Base-by-base conservation (phyloP, 176 grass and related monocot species). In the Secale cereale region DNA sequence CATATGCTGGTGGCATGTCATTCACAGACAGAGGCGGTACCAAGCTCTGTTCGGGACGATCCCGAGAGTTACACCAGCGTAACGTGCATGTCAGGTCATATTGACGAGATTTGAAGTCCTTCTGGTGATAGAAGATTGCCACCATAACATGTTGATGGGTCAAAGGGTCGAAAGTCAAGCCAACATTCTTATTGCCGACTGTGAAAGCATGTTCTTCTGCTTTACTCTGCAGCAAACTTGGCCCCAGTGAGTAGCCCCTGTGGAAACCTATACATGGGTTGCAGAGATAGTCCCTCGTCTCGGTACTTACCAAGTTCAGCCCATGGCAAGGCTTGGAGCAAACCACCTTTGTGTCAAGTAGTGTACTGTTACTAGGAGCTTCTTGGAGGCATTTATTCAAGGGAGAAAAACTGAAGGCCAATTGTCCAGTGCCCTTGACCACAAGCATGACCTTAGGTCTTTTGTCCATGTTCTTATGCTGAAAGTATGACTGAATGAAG, bases 311-410 rank as follows among this genome's bases (percentile, higher is more conserved):
- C 27, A 81, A 16, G 46, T 81, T 70, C 45, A 64, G 45, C 19
- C 79, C 79, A 52, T 81, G 79, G 65, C 79, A 81, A 56, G 63
- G 79, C 45, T 81, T 81, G 29, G 79, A 81, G 27, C 79, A 81
- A 56, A 81, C 30, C 64, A 81, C 65, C 79, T 70, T 81, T 16
- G 28, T 36, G 14, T 70, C 45, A 27, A 81, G 45, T 8, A 48
- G 10, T 35, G 11, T 35, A 25, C 35, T 40, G 41, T 66, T 11
- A 22, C 57, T 80, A 48, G 36, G 26, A 30, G 61, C 52, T 22
- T 22, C 50, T 37, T 19, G 50, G 54, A 13, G 39, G 39, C 25
- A 66, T 22, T 46, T 65, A 31, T 30, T 40, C 26, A 80, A 65
- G 37, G 78, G 78, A 28, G 39, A 2, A 66, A 80, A 80, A 66